Evolutionary conservation across 208 protist genomes (phyloP).

Genomic region (Lotmaria passim): DNA sequence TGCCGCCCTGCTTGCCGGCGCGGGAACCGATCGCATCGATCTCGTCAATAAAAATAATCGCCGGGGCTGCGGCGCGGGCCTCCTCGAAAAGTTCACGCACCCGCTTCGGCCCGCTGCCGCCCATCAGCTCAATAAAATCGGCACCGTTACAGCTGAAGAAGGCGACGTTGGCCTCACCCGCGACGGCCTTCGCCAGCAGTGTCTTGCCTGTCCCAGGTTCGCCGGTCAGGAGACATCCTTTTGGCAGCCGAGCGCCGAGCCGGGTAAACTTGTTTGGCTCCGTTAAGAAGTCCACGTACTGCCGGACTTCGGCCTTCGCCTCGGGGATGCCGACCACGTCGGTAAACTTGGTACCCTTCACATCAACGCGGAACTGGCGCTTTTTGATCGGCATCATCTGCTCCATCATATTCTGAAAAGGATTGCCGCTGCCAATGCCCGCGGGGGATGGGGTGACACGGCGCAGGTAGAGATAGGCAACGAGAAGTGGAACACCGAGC

Average conservation of each 20-base stretch:
- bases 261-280: conserved; percentile 95
- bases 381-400: conserved; percentile 91
- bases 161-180: conserved; percentile 93
- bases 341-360: conserved; percentile 82
- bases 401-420: conserved; percentile 85
- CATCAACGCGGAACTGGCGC: conserved; percentile 85
- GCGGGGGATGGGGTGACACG: conserved; percentile 38
- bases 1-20: conserved; percentile 69
- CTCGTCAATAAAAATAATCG: conserved; percentile 99
- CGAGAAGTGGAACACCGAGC: conserved; percentile 70
- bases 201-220: conserved; percentile 98
- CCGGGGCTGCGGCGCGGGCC: conserved; percentile 93
- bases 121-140: conserved; percentile 97
- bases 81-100: conserved; percentile 96
- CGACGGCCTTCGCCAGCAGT: conserved; percentile 97
- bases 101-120: conserved; percentile 94
- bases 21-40: conserved; percentile 97
- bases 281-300: conserved; percentile 98
- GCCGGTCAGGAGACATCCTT: conserved; percentile 95
- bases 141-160: conserved; percentile 96
- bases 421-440: conserved; percentile 40
- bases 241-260: conserved; percentile 96
- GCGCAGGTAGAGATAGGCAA: conserved; percentile 63
- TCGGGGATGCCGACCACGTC: conserved; percentile 98
- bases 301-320: conserved; percentile 96